Evolutionary conservation across 345 rosid species (phyloP), one percentile per base, ranked within the genome.

Genomic region (Hibiscus mutabilis): DNA sequence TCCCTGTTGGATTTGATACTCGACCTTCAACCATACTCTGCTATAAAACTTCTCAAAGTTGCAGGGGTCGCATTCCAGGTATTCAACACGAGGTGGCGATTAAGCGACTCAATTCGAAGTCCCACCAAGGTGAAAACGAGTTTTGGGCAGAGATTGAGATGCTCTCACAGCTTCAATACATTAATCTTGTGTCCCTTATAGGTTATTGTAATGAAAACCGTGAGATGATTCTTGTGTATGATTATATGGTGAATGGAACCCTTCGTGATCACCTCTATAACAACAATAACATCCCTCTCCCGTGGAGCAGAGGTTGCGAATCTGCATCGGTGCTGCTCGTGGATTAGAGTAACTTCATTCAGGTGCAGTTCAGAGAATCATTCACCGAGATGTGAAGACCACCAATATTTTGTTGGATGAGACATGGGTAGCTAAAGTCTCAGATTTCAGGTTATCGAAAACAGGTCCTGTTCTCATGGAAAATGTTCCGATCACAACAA

Each of bases 171-270:
- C 84, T 86, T 60, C 80, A 86, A 15, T 84, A 84, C 77, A 79
- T 81, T 0, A 82, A 86, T 68, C 69, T 86, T 58, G 84, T 86
- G 49, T 86, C 84, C 33, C 77, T 86, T 56, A 82, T 86, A 0
- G 89, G 89, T 46, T 80, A 77, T 57, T 86, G 84, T 68, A 76
- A 82, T 0, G 89, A 82, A 2, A 71, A 78, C 56, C 71, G 60
- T 19, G 89, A 86, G 78, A 86, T 84, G 89, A 82, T 86, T 33
- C 79, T 86, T 44, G 83, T 80, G 2, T 74, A 77, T 31, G 83
- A 74, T 15, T 77, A 77, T 78, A 77, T 80, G 83, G 60, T 75
- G 1, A 63, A 52, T 15, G 78, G 78, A n/a, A 77, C 83, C 6
- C 66, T 80, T 15, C 64, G 78, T 3, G 76, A 72, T 19, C 83